Conservation (phyloP, 1,139 yeast species). For the Suhomyces yuchorum region DNA sequence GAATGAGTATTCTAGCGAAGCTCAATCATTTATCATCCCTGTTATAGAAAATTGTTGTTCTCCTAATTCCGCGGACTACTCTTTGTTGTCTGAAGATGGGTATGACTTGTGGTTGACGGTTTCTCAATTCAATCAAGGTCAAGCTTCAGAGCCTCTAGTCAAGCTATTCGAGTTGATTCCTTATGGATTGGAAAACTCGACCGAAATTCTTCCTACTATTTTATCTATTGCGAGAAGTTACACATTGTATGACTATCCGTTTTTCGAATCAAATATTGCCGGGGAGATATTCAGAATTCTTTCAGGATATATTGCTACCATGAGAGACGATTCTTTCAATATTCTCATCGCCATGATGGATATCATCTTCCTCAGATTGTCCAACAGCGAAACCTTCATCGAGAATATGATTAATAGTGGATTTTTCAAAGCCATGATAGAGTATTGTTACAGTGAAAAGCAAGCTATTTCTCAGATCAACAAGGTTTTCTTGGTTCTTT, state of each 20-base stretch:
- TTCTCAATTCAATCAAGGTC: conserved; percentile 55
- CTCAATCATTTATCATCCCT: conserved; percentile 69
- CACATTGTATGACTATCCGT: conserved; percentile 55
- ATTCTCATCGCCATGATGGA: conserved; percentile 63
- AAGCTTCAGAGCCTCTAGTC: conserved; percentile 37
- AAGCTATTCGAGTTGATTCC: conserved; percentile 49
- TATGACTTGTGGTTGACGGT: conserved; percentile 79
- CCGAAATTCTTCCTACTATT: conserved; percentile 75
- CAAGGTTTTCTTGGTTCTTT: conserved; percentile 54
- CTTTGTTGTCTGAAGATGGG: conserved; percentile 82
- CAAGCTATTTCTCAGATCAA: conserved; percentile 51
- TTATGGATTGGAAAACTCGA: conserved; percentile 57
- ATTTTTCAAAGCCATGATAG: conserved; percentile 47
- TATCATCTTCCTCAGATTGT: conserved; percentile 43
- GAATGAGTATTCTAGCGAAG: conserved; percentile 57
- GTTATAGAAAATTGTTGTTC: conserved; percentile 65
- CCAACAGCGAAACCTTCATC: conserved; percentile 32
- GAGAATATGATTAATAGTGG: conserved; percentile 47
- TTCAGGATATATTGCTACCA: conserved; percentile 55
- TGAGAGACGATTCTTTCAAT: conserved; percentile 72
- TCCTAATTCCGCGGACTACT: conserved; percentile 58
- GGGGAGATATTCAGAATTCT: conserved; percentile 51
- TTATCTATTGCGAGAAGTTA: conserved; percentile 75
- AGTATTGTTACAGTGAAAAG: conserved; percentile 50
- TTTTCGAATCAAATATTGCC: conserved; percentile 32